A percentile compares a stretch with the other conserved stretches of the same genome.
Evolutionary conservation across 2,329 filamentous ascomycete species (phyloP).

Genomic region (Fusarium coffeatum): DNA sequence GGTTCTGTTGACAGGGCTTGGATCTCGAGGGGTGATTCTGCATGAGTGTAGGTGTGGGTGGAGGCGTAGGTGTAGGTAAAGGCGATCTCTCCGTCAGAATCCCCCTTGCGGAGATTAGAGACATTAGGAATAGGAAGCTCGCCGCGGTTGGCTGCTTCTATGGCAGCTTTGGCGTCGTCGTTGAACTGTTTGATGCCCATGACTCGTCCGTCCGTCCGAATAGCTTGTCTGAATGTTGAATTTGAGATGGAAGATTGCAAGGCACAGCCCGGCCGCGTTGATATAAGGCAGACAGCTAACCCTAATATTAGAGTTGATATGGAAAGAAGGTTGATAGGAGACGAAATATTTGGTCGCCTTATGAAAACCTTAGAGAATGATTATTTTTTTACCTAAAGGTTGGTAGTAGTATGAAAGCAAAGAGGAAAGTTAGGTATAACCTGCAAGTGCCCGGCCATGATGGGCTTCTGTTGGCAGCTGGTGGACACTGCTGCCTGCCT

Average conservation of each 20-base stretch:
- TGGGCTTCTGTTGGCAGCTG: background rate
- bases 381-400: background rate
- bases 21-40: slow-evolving; percentile 51
- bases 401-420: background rate
- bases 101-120: slow-evolving; percentile 66
- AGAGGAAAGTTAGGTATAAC: background rate
- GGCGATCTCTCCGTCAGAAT: slow-evolving; percentile 77
- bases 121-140: slow-evolving; percentile 63
- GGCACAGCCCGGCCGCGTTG: background rate
- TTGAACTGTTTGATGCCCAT: slow-evolving; percentile 78
- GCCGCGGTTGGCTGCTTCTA: slow-evolving; percentile 36
- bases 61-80: slow-evolving; percentile 68
- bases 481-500: background rate
- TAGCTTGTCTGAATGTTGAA: too few species aligned
- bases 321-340: background rate
- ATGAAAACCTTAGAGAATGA: background rate
- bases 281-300: background rate
- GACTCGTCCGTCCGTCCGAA: background rate
- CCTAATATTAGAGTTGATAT: background rate
- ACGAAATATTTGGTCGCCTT: background rate
- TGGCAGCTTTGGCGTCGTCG: slow-evolving; percentile 62
- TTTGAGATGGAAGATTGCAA: too few species aligned
- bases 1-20: slow-evolving; percentile 53
- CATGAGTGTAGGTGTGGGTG: slow-evolving; percentile 55
- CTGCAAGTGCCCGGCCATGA: too few species aligned